Percentiles rank a stretch among this genome's conserved stretches.
Conservation (phyloP, 169 alveolate species). For the Cytauxzoon felis region DNA sequence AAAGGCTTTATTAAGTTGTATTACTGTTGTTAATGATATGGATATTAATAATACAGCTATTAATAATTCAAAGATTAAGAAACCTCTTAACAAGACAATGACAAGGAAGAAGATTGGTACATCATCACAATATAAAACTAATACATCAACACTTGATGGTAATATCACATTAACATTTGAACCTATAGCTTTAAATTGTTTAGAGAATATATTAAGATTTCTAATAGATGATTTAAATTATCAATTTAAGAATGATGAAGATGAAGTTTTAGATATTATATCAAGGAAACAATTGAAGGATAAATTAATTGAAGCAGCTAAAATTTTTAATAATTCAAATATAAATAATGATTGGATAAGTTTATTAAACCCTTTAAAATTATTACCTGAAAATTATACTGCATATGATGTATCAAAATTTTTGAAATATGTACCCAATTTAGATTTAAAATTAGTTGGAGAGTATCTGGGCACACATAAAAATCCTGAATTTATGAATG, state of each 20-base stretch:
- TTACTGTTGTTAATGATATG: conserved; percentile 10
- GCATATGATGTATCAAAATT: conserved; percentile 66
- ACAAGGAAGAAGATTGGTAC: conserved; percentile 7
- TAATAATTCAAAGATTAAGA: conserved; percentile 13
- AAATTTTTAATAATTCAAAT: conserved; percentile 18
- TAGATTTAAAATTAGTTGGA: conserved; percentile 72
- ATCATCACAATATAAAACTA: neutral
- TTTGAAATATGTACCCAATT: conserved; percentile 61
- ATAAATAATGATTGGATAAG: conserved; percentile 55
- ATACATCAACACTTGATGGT: conserved; percentile 3
- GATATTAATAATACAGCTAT: neutral
- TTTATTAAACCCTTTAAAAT: conserved; percentile 31
- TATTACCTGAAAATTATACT: conserved; percentile 54
- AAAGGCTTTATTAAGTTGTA: conserved; percentile 26
- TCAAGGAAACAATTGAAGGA: conserved; percentile 41
- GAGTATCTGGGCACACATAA: conserved; percentile 73
- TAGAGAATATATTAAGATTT: conserved; percentile 24
- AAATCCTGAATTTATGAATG: conserved; percentile 58
- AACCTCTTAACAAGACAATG: neutral
- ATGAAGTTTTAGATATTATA: conserved; percentile 2
- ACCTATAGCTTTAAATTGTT: conserved; percentile 17
- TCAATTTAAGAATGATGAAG: neutral
- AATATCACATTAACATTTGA: conserved; percentile 8
- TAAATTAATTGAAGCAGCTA: conserved; percentile 10
- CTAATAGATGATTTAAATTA: neutral